Base-by-base conservation (phyloP, 352 stramenopile species). In the Phytopythium montanum region DNA sequence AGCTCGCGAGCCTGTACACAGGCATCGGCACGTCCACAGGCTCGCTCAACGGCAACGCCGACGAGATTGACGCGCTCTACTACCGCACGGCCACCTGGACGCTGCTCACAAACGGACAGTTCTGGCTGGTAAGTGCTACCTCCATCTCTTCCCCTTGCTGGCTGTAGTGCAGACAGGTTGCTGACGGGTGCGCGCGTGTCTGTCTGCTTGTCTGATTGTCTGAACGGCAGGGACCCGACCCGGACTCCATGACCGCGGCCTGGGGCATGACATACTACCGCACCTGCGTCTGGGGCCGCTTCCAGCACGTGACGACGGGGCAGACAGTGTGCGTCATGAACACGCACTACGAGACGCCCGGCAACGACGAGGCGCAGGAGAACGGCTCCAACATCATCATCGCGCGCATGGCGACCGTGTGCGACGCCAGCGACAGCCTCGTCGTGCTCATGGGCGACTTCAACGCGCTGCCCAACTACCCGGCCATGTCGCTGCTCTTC, bases 331-430 rank as follows among this genome's bases (percentile, higher is more conserved):
- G 84, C 33, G 64, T 94, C 18, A 55, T 92, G 31, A 94, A 94
- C 66, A 92, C 84, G 48, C 84, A 92, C 72, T 94, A 88, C 62
- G 84, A 94, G 68, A 94, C 80, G 2, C 81, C 79, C 19, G 84
- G 84, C 6, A 90, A 91, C 21, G 72, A 90, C 33, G 71, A 85
- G 44, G 81, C 81, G 14, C 84, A 93, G 68, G 68, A 75, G 21
- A 69, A 92, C 51, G 80, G 68, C 23, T 85, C 84, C 8, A 71
- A 82, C 23, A 87, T 94, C 59, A 78, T 94, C 28, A 68, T 89
- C 33, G 53, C 75, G 29, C 73, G 79, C 39, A 71, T 77, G 21
- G 69, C 76, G 29, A 56, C 70, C 8, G 42, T 82, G 56, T 93
- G 83, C 48, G 66, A 87, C 23, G 57, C 75, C 0, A 54, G 50